Evolutionary conservation across 164 flowering plant genomes (phyloP).

Genomic region (Buxus sempervirens): DNA sequence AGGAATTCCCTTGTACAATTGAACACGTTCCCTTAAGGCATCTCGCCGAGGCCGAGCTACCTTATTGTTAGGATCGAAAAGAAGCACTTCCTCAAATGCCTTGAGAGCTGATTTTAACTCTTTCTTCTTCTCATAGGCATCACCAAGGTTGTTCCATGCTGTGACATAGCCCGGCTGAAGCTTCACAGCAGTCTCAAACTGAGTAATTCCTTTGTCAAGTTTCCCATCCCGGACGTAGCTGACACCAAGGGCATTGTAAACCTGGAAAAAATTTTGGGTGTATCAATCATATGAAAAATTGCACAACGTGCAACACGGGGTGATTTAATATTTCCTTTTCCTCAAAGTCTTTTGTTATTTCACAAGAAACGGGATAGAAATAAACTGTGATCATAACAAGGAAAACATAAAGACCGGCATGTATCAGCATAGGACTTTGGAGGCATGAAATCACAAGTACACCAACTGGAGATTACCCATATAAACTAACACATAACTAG

Average conservation of each 20-base stretch:
- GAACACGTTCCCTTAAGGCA: slow-evolving; percentile 56
- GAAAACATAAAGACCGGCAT: background rate
- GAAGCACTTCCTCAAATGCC: slow-evolving; percentile 88
- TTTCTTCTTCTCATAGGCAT: slow-evolving; percentile 87
- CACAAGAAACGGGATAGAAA: background rate
- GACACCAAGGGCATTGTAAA: slow-evolving; percentile 90
- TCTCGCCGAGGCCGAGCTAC: slow-evolving; percentile 84
- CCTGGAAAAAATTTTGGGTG: no score
- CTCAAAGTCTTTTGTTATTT: no score
- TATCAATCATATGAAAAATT: no score
- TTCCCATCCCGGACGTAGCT: slow-evolving; percentile 73
- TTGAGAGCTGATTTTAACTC: slow-evolving; percentile 69
- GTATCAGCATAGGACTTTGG: background rate
- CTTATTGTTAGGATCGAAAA: slow-evolving; percentile 87
- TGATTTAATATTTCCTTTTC: no score
- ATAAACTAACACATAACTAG: background rate
- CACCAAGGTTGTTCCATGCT: slow-evolving; percentile 98
- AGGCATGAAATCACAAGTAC: background rate
- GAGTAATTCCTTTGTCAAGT: slow-evolving; percentile 75
- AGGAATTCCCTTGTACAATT: slow-evolving; percentile 69
- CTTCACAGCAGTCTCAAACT: slow-evolving; percentile 79
- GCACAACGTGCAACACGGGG: background rate
- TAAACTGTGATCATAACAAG: no score
- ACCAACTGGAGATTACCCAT: no score
- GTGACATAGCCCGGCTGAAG: slow-evolving; percentile 94